A percentile compares a stretch with the other conserved stretches of the same genome.
Evolutionary conservation across 169 alveolate genomes (phyloP).

Genomic region (Babesia caballi): DNA sequence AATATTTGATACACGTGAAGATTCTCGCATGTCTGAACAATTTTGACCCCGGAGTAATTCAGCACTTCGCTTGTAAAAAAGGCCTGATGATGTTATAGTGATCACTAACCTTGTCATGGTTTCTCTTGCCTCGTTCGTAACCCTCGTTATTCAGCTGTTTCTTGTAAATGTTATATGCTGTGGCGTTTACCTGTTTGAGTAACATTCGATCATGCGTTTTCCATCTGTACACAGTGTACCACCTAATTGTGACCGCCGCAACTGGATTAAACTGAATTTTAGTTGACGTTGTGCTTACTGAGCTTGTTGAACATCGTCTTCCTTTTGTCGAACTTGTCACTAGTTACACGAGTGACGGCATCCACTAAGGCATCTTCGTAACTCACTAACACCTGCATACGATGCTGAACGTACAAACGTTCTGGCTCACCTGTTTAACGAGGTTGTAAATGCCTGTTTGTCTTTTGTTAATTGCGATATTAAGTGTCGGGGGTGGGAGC

Average conservation of each 20-base stretch:
- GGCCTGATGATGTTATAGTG: background rate
- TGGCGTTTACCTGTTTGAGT: background rate
- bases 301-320: slow-evolving; percentile 53
- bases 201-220: slow-evolving; percentile 11
- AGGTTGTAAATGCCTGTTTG: slow-evolving; percentile 12
- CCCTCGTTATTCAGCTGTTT: slow-evolving; percentile 17
- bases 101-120: background rate
- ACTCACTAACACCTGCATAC: slow-evolving; percentile 24
- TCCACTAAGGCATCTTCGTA: slow-evolving; percentile 34
- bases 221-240: slow-evolving; percentile 30
- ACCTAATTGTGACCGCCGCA: slow-evolving; percentile 19
- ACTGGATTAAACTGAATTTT: background rate
- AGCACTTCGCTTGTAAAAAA: background rate
- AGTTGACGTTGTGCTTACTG: slow-evolving; percentile 14
- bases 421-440: slow-evolving; percentile 12
- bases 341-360: background rate
- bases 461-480: background rate
- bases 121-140: background rate
- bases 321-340: slow-evolving; percentile 48
- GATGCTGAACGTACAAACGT: background rate
- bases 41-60: background rate
- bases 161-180: background rate
- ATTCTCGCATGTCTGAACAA: slow-evolving; percentile 20
- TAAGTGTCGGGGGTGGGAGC: slow-evolving; percentile 25
- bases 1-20: slow-evolving; percentile 47